Base-by-base conservation (phyloP, 768 basidiomycete genomes). In the Serendipita sp. region DNA sequence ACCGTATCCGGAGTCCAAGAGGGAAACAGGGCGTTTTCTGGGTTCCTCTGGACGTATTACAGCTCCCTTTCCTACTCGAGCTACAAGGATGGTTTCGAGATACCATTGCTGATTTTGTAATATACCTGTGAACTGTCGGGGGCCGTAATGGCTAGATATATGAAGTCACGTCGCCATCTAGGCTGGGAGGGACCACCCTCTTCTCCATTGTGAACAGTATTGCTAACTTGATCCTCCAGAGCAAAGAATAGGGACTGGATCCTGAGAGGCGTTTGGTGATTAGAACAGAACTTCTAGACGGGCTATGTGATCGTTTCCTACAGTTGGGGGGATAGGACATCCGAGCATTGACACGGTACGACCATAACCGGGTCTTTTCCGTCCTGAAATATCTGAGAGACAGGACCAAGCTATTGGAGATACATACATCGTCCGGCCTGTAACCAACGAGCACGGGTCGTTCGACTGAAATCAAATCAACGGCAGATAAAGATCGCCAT, bases 21-120 rank as follows among this genome's bases (percentile, higher is more conserved):
- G 13, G 45, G 18, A 46, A 13, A 18, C 13, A 46, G 2, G 13
- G 18, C 18, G 45, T 13, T 46, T 46, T 18, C 13, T 46, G 45
- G 45, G 45, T 13, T 46, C 13, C 18, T 18, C 18, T 46, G 18
- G 45, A 18, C 18, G 13, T 46, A 13, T 18, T 46, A 24, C 24
- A 24, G 24, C 24, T 24, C 24, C 24, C 24, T 24, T 24, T 24
- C 24, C 24, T 24, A 24, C 24, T 24, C 24, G 24, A 10, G 56
- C 32, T 32, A 53, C 48, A 53, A 24, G 18, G 18, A 34, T 53
- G 48, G 56, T 18, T 60, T 60, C 10, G 35, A 24, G 4, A 60
- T 24, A n/a, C 56, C 56, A 38, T 60, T 35, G 56, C 56, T 60
- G 34, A 60, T 32, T n/a, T 60, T 60, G 56, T 60, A 60, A 30